Conservation (phyloP, 345 rosid genomes). For the Eucalyptus shirleyi region DNA sequence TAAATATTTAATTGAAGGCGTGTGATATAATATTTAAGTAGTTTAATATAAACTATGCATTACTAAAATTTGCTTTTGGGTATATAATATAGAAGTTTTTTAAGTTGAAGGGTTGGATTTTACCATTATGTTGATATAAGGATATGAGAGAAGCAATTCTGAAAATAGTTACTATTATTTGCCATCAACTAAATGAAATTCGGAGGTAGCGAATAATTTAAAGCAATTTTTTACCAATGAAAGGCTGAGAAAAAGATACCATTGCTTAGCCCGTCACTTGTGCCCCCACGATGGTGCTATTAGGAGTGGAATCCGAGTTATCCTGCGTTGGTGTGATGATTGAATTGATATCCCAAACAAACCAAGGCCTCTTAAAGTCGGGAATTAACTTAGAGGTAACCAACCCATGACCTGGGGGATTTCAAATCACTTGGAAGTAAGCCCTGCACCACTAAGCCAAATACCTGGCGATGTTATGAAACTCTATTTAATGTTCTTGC, state of each 20-base stretch:
- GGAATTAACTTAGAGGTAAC: not conserved
- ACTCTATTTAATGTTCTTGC: not conserved
- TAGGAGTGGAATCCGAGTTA: not conserved
- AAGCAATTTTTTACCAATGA: not conserved
- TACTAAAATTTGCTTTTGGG: not conserved
- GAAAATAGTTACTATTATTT: not conserved
- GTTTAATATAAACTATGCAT: not conserved
- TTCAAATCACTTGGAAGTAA: not conserved
- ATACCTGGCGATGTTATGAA: not conserved
- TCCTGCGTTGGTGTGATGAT: not conserved
- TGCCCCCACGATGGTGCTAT: not conserved
- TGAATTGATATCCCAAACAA: not conserved
- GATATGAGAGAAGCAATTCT: not conserved
- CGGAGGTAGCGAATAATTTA: not conserved
- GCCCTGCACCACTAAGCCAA: not conserved
- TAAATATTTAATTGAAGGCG: not conserved
- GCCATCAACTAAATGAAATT: not conserved
- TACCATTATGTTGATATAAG: not conserved
- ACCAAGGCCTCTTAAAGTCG: not conserved
- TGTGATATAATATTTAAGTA: not conserved
- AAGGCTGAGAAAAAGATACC: not conserved
- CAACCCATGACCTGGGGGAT: not conserved
- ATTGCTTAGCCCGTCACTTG: not conserved
- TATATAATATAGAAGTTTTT: not conserved
- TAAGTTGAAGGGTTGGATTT: not conserved